Evolutionary conservation across 2,329 filamentous ascomycete species (phyloP).

Genomic region (Leptoxyphium fumago): DNA sequence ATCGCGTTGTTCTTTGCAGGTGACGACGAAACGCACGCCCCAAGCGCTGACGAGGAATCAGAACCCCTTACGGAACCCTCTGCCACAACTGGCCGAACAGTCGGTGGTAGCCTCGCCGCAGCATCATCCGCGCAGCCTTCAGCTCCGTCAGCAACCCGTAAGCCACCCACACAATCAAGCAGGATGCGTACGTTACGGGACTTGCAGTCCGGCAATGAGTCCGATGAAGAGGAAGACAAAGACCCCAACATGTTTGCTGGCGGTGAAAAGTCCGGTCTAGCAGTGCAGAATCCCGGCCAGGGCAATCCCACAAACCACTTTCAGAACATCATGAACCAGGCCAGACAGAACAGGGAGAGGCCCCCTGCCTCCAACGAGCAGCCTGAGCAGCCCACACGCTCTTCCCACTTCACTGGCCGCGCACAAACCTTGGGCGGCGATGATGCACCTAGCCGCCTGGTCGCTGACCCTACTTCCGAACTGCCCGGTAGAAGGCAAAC

Average conservation of each 20-base stretch:
- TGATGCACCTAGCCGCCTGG: constrained; percentile 51
- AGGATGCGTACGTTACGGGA: constrained; percentile 31
- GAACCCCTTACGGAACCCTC: constrained; percentile 12
- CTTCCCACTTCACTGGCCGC: constrained; percentile 46
- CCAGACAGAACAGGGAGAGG: constrained; percentile 42
- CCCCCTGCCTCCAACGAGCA: constrained; percentile 34
- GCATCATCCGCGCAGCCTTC: constrained; percentile 1
- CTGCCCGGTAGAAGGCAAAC: constrained; percentile 22
- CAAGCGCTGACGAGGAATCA: constrained; percentile 22
- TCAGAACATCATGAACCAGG: constrained; percentile 34
- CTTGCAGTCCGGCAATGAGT: constrained; percentile 34
- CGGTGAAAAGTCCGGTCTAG: constrained; percentile 68
- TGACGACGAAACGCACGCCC: constrained; percentile 13
- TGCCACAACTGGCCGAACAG: background rate
- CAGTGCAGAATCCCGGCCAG: constrained; percentile 49
- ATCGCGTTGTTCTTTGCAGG: constrained; percentile 31
- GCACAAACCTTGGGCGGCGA: constrained; percentile 70
- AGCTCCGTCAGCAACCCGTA: background rate
- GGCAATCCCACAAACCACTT: constrained; percentile 23
- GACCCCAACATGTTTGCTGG: constrained; percentile 64
- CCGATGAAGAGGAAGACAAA: constrained; percentile 46
- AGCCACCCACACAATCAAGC: constrained; percentile 1
- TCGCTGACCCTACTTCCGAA: constrained; percentile 43
- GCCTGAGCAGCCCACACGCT: constrained; percentile 10
- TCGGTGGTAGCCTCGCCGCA: background rate